Evolutionary conservation across 164 flowering plant genomes (phyloP).

Genomic region (Nymphaea thermarum): DNA sequence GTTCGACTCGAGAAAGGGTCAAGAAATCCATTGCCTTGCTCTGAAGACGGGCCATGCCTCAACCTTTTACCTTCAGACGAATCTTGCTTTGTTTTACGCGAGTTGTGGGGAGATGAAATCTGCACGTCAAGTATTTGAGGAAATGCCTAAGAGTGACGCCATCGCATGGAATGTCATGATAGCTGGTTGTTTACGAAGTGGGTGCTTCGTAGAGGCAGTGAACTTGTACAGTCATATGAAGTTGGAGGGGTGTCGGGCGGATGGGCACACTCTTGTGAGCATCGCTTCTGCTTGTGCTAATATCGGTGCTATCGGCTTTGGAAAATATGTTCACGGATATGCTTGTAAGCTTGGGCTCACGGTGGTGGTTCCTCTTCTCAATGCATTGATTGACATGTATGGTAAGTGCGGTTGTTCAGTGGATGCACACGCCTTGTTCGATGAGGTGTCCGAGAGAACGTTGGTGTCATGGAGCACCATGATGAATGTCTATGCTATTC

Average conservation of each 20-base stretch:
- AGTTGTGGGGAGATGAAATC: slow-evolving; percentile 7
- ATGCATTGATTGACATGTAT: slow-evolving; percentile 15
- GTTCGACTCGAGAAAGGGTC: slow-evolving; percentile 9
- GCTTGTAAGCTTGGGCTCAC: slow-evolving; percentile 7
- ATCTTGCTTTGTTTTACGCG: slow-evolving; percentile 9
- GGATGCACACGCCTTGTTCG: slow-evolving; percentile 10
- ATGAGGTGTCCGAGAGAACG: slow-evolving; percentile 10
- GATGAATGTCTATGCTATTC: slow-evolving; percentile 13
- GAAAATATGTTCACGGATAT: slow-evolving; percentile 13
- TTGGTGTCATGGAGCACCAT: slow-evolving; percentile 16
- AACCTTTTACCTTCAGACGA: slow-evolving; percentile 5
- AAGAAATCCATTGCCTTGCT: slow-evolving; percentile 9
- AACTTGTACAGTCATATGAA: slow-evolving; percentile 7
- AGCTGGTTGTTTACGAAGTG: slow-evolving; percentile 12
- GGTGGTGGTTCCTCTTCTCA: slow-evolving; percentile 11
- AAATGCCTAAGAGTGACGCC: not conserved
- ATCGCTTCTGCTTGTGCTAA: slow-evolving; percentile 14
- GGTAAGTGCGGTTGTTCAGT: slow-evolving; percentile 12
- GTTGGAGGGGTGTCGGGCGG: not conserved
- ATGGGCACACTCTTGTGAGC: slow-evolving; percentile 11
- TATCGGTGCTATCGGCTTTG: slow-evolving; percentile 10
- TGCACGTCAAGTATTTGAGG: slow-evolving; percentile 7
- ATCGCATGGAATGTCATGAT: slow-evolving; percentile 15
- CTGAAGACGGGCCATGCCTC: slow-evolving; percentile 5
- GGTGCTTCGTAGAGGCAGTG: slow-evolving; percentile 6